Percentiles rank a stretch among this genome's conserved stretches.
Conservation (phyloP, 2,329 filamentous ascomycete genomes). For the Trichoderma gracile region DNA sequence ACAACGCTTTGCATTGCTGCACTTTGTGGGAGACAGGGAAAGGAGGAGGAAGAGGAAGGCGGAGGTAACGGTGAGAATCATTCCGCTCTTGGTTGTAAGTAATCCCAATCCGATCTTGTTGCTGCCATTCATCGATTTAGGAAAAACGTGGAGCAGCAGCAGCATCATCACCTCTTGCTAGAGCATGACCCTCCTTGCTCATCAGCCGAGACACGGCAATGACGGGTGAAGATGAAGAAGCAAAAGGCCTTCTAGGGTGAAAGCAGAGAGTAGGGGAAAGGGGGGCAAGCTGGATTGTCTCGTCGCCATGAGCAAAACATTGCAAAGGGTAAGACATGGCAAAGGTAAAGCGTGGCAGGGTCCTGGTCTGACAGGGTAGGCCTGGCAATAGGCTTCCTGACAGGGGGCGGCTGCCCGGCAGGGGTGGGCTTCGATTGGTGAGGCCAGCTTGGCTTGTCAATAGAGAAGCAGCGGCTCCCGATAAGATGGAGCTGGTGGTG, state of each 20-base stretch:
- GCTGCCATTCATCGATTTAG: no score
- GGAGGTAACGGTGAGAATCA: neutral
- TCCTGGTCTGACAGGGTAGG: neutral
- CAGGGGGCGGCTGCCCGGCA: neutral
- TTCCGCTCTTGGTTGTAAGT: neutral
- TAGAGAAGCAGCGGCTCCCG: neutral
- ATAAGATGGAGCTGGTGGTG: neutral
- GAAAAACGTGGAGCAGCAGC: neutral
- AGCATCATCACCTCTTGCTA: no score
- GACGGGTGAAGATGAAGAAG: neutral
- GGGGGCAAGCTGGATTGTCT: constrained; percentile 5
- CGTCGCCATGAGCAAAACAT: constrained; percentile 20
- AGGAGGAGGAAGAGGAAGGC: neutral
- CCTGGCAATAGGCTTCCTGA: no score
- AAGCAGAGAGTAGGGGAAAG: neutral
- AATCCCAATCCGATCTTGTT: neutral
- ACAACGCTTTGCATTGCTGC: neutral
- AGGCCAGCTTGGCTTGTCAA: neutral
- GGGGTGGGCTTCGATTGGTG: constrained; percentile 1
- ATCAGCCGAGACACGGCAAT: neutral
- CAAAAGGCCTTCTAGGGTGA: neutral
- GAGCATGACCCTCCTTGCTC: neutral
- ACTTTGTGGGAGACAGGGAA: neutral
- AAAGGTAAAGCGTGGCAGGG: constrained; percentile 20
- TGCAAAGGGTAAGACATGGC: constrained; percentile 23